Percentiles rank a stretch among this genome's conserved stretches.
Conservation (phyloP, 768 basidiomycete species). For the Collybia nuda region DNA sequence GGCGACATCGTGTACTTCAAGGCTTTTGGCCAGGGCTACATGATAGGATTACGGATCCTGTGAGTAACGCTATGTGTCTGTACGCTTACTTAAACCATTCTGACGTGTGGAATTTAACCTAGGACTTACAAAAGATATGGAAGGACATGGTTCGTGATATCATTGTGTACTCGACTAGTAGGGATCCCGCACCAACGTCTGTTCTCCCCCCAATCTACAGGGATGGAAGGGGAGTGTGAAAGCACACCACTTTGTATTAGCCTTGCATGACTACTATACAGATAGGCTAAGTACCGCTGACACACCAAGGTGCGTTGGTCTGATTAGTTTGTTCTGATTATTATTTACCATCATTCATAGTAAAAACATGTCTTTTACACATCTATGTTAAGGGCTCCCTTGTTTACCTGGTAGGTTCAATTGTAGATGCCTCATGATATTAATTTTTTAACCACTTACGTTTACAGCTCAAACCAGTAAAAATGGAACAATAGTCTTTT, state of each 20-base stretch:
- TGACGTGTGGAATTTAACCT: neutral
- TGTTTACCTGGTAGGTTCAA: too few relatives aligned
- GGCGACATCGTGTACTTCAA: slow-evolving; percentile 48
- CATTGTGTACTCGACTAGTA: neutral
- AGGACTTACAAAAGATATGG: slow-evolving; percentile 52
- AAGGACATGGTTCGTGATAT: slow-evolving; percentile 45
- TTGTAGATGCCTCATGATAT: too few relatives aligned
- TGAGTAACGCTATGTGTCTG: slow-evolving; percentile 20
- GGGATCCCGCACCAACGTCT: neutral
- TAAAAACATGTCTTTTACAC: too few relatives aligned
- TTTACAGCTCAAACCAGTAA: too few relatives aligned
- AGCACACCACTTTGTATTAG: slow-evolving; percentile 47
- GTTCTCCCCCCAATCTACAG: slow-evolving; percentile 20
- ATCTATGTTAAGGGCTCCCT: too few relatives aligned
- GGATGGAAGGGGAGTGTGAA: slow-evolving; percentile 55
- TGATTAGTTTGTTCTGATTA: too few relatives aligned
- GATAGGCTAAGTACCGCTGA: slow-evolving; percentile 16
- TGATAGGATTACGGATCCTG: slow-evolving; percentile 40
- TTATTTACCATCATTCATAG: too few relatives aligned
- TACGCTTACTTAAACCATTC: too few relatives aligned
- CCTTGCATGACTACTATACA: slow-evolving; percentile 37
- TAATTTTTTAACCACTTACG: too few relatives aligned
- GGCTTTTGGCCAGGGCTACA: slow-evolving; percentile 41
- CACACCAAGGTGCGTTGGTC: too few relatives aligned
- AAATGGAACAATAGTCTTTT: too few relatives aligned